phyloP scores from a whole-genome alignment of 768 basidiomycete species.

The Mycena polygramma region DNA sequence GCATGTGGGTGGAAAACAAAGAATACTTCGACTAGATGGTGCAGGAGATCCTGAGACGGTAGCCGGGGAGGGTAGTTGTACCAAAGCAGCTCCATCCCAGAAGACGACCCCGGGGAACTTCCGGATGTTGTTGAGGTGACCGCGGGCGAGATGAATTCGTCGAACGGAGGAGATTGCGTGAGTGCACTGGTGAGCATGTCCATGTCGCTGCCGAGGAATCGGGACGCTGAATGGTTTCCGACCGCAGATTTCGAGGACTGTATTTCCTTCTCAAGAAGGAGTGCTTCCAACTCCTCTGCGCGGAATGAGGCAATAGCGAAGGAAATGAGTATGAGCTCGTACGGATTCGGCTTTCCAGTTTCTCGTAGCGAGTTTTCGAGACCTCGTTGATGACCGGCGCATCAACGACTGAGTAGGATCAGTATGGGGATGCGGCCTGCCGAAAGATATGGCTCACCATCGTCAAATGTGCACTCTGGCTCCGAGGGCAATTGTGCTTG shows the following conservation, averaged over 20 bases:
- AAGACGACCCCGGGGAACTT: conserved; percentile 29
- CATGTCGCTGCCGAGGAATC: conserved; percentile 22
- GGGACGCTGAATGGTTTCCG: conserved; percentile 17
- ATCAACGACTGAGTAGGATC: conserved; percentile 16
- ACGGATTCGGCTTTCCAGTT: conserved; percentile 79
- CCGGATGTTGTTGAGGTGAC: conserved; percentile 18
- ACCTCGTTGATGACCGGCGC: conserved; percentile 50
- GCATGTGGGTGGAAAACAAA: conserved; percentile 85
- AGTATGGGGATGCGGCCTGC: background rate
- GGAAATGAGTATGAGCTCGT: conserved; percentile 39
- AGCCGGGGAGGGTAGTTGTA: conserved; percentile 74
- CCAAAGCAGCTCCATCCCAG: conserved; percentile 59
- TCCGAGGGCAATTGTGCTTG: conserved; percentile 57
- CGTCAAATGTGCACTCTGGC: conserved; percentile 85
- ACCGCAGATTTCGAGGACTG: conserved; percentile 27
- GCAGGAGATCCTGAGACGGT: conserved; percentile 71
- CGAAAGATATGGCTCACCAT: conserved; percentile 56
- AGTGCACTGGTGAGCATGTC: conserved; percentile 27
- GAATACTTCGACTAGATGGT: conserved; percentile 72
- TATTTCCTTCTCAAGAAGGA: conserved; percentile 71
- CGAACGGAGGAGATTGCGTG: conserved; percentile 19
- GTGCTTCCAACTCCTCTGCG: conserved; percentile 75
- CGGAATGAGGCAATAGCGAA: conserved; percentile 1
- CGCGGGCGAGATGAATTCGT: conserved; percentile 26
- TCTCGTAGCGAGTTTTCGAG: conserved; percentile 73